Evolutionary conservation across 306 rosid species (phyloP).

Genomic region (Mimosa bimucronata): DNA sequence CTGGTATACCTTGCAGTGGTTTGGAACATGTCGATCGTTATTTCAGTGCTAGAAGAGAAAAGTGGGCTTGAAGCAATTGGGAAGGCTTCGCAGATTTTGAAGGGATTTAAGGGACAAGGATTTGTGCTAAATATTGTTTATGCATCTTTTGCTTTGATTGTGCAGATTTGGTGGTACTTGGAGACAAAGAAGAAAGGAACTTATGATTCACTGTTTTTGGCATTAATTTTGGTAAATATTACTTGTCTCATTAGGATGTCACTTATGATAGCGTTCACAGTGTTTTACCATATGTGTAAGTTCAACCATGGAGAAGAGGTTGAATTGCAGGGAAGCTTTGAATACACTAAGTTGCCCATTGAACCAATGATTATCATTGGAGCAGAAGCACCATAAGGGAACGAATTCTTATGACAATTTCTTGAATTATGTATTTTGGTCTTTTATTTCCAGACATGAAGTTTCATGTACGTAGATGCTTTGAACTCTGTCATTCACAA

Average conservation of each 20-base stretch:
- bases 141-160: neutral
- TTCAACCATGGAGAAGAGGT: conserved; percentile 41
- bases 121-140: conserved; percentile 36
- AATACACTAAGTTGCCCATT: conserved; percentile 8
- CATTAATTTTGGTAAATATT: neutral
- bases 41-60: conserved; percentile 36
- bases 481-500: neutral
- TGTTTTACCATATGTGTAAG: conserved; percentile 43
- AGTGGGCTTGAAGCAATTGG: conserved; percentile 42
- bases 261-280: conserved; percentile 29
- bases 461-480: neutral
- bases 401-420: neutral
- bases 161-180: neutral
- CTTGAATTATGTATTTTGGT: neutral
- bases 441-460: neutral
- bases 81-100: conserved; percentile 32
- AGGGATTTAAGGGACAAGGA: conserved; percentile 29
- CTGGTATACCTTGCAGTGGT: conserved; percentile 23
- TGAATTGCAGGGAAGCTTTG: conserved; percentile 25
- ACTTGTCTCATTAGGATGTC: conserved; percentile 15
- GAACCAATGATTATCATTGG: neutral
- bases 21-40: conserved; percentile 39
- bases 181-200: neutral
- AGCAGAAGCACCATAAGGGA: conserved; percentile 1
- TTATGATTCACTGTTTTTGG: neutral